Conservation (phyloP, 2,329 filamentous ascomycete genomes). For the Claviceps fusiformis region DNA sequence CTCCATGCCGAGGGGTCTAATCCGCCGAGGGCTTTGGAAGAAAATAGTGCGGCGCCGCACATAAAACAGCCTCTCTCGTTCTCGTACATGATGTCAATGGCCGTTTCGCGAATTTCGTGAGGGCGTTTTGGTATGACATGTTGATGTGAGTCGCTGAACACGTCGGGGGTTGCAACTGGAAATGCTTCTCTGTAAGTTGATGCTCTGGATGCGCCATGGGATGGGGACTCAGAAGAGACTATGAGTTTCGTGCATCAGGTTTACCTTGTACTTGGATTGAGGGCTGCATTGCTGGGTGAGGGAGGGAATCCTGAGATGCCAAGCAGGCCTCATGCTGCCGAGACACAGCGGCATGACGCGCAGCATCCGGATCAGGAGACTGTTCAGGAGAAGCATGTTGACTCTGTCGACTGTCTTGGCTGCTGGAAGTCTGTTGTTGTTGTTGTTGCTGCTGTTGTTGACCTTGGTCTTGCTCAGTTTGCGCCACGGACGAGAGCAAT, state of each 20-base stretch:
- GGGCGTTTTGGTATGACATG: conserved; percentile 22
- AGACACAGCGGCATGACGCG: not conserved
- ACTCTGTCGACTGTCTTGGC: not conserved
- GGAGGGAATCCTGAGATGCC: conserved; percentile 1
- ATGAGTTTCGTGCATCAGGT: not conserved
- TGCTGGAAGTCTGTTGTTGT: not conserved
- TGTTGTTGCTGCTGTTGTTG: not conserved
- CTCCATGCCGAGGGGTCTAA: conserved; percentile 79
- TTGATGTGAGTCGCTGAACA: conserved; percentile 12
- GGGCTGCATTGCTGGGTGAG: conserved; percentile 14
- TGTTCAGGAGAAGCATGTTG: not conserved
- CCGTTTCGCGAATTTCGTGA: conserved; percentile 33
- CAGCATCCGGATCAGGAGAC: not conserved
- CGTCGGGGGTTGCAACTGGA: conserved; percentile 18
- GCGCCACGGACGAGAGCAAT: conserved; percentile 5
- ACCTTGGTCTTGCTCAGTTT: not conserved
- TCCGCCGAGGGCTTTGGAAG: conserved; percentile 67
- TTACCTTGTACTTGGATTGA: conserved; percentile 22
- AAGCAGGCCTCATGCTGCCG: conserved; percentile 1
- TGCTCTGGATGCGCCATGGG: not conserved
- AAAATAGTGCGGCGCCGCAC: conserved; percentile 85
- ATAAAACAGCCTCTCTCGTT: conserved; percentile 87
- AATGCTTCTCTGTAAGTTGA: not conserved
- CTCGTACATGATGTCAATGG: conserved; percentile 83
- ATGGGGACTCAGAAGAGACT: not conserved